Conservation (phyloP, 345 rosid genomes). For the Bruguiera gymnorhiza region DNA sequence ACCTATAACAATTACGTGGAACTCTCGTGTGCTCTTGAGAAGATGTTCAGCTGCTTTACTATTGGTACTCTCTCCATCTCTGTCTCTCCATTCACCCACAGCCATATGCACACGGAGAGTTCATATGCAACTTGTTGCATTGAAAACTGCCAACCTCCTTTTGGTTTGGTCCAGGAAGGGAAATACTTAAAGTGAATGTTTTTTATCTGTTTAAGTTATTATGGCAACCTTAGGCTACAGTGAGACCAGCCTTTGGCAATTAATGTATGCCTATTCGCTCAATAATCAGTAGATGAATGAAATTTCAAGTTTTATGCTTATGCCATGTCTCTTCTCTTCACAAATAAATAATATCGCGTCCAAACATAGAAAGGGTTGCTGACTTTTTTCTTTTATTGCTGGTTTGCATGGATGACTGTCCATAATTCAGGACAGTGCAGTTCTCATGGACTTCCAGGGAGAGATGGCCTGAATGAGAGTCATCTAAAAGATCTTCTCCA, state of each 20-base stretch:
- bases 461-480: slow-evolving; percentile 37
- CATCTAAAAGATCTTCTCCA: slow-evolving; percentile 43
- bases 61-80: slow-evolving; percentile 32
- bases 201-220: too few species aligned
- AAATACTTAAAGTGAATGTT: neutral
- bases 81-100: neutral
- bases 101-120: neutral
- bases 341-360: too few species aligned
- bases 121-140: neutral
- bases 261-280: too few species aligned
- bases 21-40: slow-evolving; percentile 34
- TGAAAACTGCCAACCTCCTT: neutral
- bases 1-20: slow-evolving; percentile 25
- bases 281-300: too few species aligned
- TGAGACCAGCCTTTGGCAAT: too few species aligned
- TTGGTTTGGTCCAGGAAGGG: neutral
- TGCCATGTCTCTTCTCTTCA: too few species aligned
- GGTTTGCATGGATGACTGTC: slow-evolving; percentile 1
- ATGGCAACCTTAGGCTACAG: too few species aligned
- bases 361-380: neutral
- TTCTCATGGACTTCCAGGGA: slow-evolving; percentile 39
- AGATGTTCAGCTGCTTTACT: slow-evolving; percentile 49
- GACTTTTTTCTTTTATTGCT: neutral
- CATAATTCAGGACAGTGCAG: slow-evolving; percentile 42
- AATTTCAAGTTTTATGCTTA: too few species aligned